Conservation (phyloP, 139 green algal genomes). For the Pseudopediastrum boryanum region DNA sequence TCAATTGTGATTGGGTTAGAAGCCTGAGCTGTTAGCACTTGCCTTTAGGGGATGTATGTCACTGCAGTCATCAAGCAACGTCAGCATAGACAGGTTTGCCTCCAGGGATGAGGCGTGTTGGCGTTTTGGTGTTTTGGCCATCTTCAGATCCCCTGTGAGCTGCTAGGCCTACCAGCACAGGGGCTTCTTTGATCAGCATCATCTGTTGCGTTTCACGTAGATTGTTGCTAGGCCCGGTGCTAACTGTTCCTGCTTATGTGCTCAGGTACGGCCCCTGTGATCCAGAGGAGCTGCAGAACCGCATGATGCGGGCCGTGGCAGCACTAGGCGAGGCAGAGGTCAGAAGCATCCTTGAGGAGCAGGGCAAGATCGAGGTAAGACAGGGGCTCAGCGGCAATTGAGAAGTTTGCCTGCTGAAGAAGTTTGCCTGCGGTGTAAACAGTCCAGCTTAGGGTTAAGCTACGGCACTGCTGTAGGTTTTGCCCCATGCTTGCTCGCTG, state of each 20-base stretch:
- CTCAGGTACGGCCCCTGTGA: constrained; percentile 84
- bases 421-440: background rate
- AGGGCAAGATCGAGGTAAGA: constrained; percentile 85
- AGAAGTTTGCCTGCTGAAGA: background rate
- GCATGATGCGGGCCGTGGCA: constrained; percentile 79
- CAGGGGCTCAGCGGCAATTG: background rate
- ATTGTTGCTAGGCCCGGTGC: background rate
- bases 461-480: background rate
- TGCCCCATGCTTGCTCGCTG: background rate
- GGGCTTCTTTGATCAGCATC: background rate
- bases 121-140: too few species aligned
- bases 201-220: background rate
- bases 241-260: background rate
- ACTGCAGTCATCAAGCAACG: too few species aligned
- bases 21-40: too few species aligned
- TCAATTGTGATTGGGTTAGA: too few species aligned
- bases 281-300: constrained; percentile 46
- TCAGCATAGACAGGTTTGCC: too few species aligned
- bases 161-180: background rate
- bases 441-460: background rate
- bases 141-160: background rate
- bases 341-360: constrained; percentile 68
- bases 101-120: too few species aligned
- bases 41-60: too few species aligned
- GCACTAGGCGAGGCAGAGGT: constrained; percentile 66